Conservation (phyloP, 1,284 basidiomycete genomes). For the Anthracocystis panici-leucophaei region DNA sequence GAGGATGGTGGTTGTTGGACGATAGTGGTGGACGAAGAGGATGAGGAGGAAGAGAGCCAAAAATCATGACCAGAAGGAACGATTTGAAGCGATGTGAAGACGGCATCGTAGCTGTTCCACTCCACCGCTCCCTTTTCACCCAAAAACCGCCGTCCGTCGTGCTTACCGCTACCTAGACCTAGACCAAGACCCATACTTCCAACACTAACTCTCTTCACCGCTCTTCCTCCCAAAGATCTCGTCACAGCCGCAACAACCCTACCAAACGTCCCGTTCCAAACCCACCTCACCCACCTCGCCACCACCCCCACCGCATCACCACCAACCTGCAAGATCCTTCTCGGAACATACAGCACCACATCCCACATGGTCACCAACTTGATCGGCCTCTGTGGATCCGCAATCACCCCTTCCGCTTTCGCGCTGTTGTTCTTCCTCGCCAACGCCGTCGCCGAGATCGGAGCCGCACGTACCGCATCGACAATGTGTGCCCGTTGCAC, state of each 20-base stretch:
- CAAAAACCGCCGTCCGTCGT: slow-evolving; percentile 34
- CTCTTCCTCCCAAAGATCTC: not conserved
- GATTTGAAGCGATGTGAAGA: slow-evolving; percentile 75
- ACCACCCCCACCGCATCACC: slow-evolving; percentile 11
- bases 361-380: slow-evolving; percentile 53
- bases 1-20: not conserved
- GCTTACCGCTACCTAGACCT: not conserved
- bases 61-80: slow-evolving; percentile 76
- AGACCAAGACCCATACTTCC: slow-evolving; percentile 14
- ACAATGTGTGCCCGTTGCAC: slow-evolving; percentile 76
- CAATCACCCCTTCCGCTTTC: slow-evolving; percentile 32
- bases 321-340: slow-evolving; percentile 39
- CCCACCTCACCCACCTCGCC: not conserved
- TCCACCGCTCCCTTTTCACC: slow-evolving; percentile 17
- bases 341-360: slow-evolving; percentile 46
- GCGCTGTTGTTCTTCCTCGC: slow-evolving; percentile 18
- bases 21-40: slow-evolving; percentile 1
- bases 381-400: slow-evolving; percentile 52
- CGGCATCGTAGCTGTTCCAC: slow-evolving; percentile 43
- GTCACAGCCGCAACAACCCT: not conserved
- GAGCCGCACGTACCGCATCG: slow-evolving; percentile 47
- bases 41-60: slow-evolving; percentile 67
- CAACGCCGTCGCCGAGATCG: slow-evolving; percentile 13
- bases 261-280: not conserved
- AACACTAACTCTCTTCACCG: not conserved